A percentile compares a stretch with the other conserved stretches of the same genome.
Conservation (phyloP, 1,139 yeast species). For the Candida glucosophila region DNA sequence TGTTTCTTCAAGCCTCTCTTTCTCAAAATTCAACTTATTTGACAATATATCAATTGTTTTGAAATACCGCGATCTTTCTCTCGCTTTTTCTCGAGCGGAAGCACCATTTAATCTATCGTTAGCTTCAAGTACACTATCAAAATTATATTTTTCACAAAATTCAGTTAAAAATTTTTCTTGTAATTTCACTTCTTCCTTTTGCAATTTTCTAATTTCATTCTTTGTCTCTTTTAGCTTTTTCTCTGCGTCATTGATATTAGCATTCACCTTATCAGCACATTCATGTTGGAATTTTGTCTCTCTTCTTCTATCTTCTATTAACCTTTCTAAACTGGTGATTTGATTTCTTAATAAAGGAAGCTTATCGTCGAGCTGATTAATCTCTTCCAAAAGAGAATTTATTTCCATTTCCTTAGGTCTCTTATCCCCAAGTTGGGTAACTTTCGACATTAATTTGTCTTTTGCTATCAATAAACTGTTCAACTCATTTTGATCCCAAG, state of each 20-base stretch:
- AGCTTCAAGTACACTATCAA: conserved; percentile 46
- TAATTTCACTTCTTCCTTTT: no score
- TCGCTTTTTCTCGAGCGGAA: conserved; percentile 48
- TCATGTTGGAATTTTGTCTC: conserved; percentile 48
- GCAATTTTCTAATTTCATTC: conserved; percentile 15
- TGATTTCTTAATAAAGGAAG: conserved; percentile 46
- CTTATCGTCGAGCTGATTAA: conserved; percentile 46
- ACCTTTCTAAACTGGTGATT: conserved; percentile 40
- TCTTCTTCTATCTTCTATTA: conserved; percentile 41
- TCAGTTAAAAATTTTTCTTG: conserved; percentile 40
- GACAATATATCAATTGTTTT: conserved; percentile 55
- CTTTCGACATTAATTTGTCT: conserved; percentile 49
- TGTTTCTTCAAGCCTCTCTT: conserved; percentile 45
- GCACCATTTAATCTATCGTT: conserved; percentile 66
- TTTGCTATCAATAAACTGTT: conserved; percentile 49
- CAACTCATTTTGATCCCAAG: conserved; percentile 75
- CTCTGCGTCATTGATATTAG: conserved; percentile 11
- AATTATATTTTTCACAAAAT: conserved; percentile 48
- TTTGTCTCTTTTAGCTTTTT: conserved; percentile 14
- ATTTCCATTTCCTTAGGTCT: conserved; percentile 52
- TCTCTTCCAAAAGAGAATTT: conserved; percentile 47
- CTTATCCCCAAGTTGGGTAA: conserved; percentile 40
- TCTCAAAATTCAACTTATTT: conserved; percentile 59
- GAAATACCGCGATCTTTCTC: conserved; percentile 53
- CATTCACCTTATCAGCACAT: no score